A percentile compares a stretch with the other conserved stretches of the same genome.
phyloP scores from a whole-genome alignment of 208 protist species.

The Spongospora subterranea region DNA sequence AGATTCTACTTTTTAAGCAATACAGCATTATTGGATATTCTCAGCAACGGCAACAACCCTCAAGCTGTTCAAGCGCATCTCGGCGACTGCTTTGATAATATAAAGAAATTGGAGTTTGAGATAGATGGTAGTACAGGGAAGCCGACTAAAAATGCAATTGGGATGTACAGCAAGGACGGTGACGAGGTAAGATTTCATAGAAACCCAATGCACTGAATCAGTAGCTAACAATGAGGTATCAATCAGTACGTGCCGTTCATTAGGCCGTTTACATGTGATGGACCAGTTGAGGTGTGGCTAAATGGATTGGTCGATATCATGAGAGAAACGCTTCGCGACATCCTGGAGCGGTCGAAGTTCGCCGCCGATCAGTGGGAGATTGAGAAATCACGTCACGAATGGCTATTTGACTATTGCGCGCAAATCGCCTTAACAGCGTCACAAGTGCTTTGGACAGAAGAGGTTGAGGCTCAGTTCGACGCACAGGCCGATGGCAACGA shows the following conservation, averaged over 20 bases:
- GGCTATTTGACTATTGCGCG: slow-evolving; percentile 93
- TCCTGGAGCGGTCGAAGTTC: slow-evolving; percentile 86
- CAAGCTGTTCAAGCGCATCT: slow-evolving; percentile 79
- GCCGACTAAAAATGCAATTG: slow-evolving; percentile 70
- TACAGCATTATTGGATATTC: slow-evolving; percentile 81
- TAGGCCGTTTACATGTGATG: slow-evolving; percentile 87
- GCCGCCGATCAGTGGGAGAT: slow-evolving; percentile 80
- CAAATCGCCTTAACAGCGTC: slow-evolving; percentile 92
- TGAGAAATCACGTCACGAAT: slow-evolving; percentile 93
- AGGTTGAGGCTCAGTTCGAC: slow-evolving; percentile 95
- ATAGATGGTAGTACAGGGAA: slow-evolving; percentile 59
- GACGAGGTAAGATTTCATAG: slow-evolving; percentile 11
- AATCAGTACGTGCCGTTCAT: slow-evolving; percentile 89
- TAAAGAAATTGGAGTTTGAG: slow-evolving; percentile 76
- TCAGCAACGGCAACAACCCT: slow-evolving; percentile 81
- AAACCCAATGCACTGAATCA: not conserved
- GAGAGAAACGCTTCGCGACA: slow-evolving; percentile 80
- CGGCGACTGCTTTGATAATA: slow-evolving; percentile 77
- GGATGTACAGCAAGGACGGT: slow-evolving; percentile 77
- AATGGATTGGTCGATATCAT: slow-evolving; percentile 86
- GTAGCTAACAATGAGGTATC: slow-evolving; percentile 81
- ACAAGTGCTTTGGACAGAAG: slow-evolving; percentile 95
- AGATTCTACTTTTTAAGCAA: slow-evolving; percentile 89
- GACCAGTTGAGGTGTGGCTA: slow-evolving; percentile 95
- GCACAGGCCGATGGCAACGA: slow-evolving; percentile 90